These are phyloP conservation scores for Penicillium samsonianum DNA, from an alignment of 495 filamentous ascomycete genomes.

Conservation along the genomic window DNA sequence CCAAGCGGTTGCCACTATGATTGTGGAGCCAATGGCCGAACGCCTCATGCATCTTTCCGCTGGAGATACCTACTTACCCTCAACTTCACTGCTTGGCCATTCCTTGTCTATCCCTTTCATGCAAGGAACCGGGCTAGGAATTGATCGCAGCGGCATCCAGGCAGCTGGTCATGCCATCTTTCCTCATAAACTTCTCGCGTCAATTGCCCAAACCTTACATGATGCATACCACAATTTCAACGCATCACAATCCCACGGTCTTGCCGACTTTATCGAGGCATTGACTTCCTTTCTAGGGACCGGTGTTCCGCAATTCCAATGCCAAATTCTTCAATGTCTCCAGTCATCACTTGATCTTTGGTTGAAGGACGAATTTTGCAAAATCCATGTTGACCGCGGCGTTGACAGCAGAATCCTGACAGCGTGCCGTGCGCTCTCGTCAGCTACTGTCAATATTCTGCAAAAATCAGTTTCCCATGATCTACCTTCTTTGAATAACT, in stretches of 20 bases:
- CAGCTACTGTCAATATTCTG: conserved; percentile 39
- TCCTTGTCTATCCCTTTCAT: conserved; percentile 37
- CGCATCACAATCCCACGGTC: conserved; percentile 21
- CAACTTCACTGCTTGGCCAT: conserved; percentile 38
- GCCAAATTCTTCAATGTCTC: conserved; percentile 34
- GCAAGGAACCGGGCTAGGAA: conserved; percentile 18
- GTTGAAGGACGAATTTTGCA: conserved; percentile 35
- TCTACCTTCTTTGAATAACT: conserved; percentile 40
- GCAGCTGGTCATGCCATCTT: conserved; percentile 14
- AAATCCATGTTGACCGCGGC: conserved; percentile 32
- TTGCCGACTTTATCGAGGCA: conserved; percentile 43
- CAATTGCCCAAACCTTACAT: conserved; percentile 29
- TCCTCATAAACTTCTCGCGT: conserved; percentile 31
- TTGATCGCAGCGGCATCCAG: conserved; percentile 3
- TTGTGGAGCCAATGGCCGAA: conserved; percentile 73
- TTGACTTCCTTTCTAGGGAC: conserved; percentile 44
- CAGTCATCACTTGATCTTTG: conserved; percentile 35
- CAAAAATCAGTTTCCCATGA: conserved; percentile 41
- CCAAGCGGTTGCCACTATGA: conserved; percentile 56
- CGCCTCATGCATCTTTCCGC: conserved; percentile 26
- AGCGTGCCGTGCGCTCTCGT: conserved; percentile 42
- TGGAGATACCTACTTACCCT: conserved; percentile 29
- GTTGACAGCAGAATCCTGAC: conserved; percentile 40
- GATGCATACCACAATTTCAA: conserved; percentile 36
- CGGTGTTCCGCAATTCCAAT: conserved; percentile 33